Evolutionary conservation across 768 basidiomycete species (phyloP), one percentile per base, ranked within the genome.

Genomic region (Serendipita sp.): DNA sequence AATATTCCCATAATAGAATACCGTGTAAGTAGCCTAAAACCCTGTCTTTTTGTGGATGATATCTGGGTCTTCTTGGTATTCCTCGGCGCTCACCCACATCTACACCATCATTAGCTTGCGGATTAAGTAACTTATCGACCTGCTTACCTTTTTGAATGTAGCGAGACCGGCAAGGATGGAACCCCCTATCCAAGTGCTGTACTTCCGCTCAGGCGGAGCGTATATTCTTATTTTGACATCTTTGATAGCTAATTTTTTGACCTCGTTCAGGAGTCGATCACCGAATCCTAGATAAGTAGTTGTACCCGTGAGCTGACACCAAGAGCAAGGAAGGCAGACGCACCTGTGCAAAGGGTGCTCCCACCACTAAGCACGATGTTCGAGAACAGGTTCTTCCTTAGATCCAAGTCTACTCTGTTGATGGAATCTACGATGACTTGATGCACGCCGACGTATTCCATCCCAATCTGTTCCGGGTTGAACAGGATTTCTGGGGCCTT

Each of bases 21-120:
- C n/a, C 48, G 48, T 18, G 48, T 51, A 32, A 18, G 48, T 32
- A 35, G 24, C 8, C 30, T 64, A 92, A 74, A 92, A 92, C 54
- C 89, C 89, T 65, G 88, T 81, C 76, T 95, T 95, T 76, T 91
- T 94, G 76, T 96, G 94, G 71, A 97, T 98, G 71, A 97, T 89
- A 71, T 98, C 94, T 64, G 95, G 94, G 76, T 98, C 95, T 75
- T 99, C 95, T 75, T 96, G 92, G 73, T 97, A 98, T 76, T 98
- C 96, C 75, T 99, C 95, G 45, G 94, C 93, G 53, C 92, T 94
- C 62, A 99, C 92, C 95, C 96, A 99, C 95, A 99, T 98, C 92
- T 96, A 65, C 64, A 35, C 56, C 60, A 4, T 51, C 30, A 66
- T 51, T 63, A n/a, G 32, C 45, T 48, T 24, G 24, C 24, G 24